Evolutionary conservation across 2,329 filamentous ascomycete genomes (phyloP), one percentile per base, ranked within the genome.

Genomic region (Alternaria viburni): DNA sequence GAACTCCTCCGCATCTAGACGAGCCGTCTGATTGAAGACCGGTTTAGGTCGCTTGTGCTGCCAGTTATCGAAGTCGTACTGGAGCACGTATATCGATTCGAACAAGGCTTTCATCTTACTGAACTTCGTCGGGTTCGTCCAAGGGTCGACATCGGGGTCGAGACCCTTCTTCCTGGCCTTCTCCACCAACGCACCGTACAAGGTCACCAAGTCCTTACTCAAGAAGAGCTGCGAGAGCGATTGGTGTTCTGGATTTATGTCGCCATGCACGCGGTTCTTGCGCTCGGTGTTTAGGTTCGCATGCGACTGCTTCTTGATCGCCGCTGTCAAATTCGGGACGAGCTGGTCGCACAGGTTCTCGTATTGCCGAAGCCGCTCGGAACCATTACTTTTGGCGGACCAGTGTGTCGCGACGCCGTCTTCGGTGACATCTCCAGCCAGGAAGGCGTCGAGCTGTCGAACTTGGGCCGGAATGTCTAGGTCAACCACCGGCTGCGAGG

Each of bases 371-470:
- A 44, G 19, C 3, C 46, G 56, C 19, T 45, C 36, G 3, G n/a
- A 8, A 4, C 11, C 3, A 12, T n/a, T 3, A 23, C 56, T 59
- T 13, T 19, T 3, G 17, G 47, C 17, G 11, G 50, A 41, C 56
- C 56, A 59, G n/a, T 59, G 56, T 17, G 11, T 52, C 0, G 56
- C 46, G 9, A 52, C 56, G 2, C 56, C 56, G 0, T 59, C 56
- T 3, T 52, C 23, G 9, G 56, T 59, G 17, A 59, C 2, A 5
- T 59, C 41, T 3, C 47, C 47, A 13, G 36, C 19, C 5, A 54
- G 36, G 1, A 59, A 59, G 10, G 56, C 56, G 7, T 59, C 56
- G 13, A 59, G 47, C 17, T 54, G 56, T 25, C 49, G 47, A 10
- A 54, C 17, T 45, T 59, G 46, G 13, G 25, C 12, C 13, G 8